Percentiles rank a stretch among this genome's conserved stretches.
Conservation (phyloP, 2,329 filamentous ascomycete species). For the Akanthomyces muscarius region DNA sequence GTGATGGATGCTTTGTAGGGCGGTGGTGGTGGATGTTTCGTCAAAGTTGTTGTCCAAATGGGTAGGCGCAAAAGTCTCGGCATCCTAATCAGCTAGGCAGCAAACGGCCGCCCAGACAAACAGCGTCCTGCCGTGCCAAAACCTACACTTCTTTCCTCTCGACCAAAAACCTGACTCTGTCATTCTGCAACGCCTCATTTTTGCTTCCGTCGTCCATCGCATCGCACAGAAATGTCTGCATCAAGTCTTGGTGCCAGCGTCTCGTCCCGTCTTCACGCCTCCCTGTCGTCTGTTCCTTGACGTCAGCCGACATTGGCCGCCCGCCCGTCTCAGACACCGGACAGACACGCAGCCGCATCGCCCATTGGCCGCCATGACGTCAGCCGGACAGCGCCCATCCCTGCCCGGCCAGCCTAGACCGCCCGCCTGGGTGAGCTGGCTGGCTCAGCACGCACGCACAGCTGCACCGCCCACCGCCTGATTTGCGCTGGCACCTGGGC, state of each 20-base stretch:
- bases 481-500: conserved; percentile 7
- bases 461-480: conserved; percentile 11
- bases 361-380: conserved; percentile 18
- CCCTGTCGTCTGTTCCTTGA: conserved; percentile 13
- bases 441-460: neutral
- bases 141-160: neutral
- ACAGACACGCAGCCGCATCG: neutral
- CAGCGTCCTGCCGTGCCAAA: neutral
- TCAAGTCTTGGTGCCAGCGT: neutral
- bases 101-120: conserved; percentile 10
- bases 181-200: neutral
- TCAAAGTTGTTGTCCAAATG: too few species aligned
- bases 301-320: conserved; percentile 16
- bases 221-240: neutral
- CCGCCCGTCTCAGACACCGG: neutral
- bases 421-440: neutral
- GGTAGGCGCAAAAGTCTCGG: neutral
- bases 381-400: conserved; percentile 14
- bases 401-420: neutral
- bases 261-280: neutral
- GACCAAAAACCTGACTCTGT: neutral
- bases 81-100: neutral
- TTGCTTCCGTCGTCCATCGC: neutral
- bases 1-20: neutral
- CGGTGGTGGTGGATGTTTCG: neutral